These are phyloP conservation scores for Theobroma cacao DNA, from an alignment of 345 rosid genomes.

Conservation along the genomic window DNA sequence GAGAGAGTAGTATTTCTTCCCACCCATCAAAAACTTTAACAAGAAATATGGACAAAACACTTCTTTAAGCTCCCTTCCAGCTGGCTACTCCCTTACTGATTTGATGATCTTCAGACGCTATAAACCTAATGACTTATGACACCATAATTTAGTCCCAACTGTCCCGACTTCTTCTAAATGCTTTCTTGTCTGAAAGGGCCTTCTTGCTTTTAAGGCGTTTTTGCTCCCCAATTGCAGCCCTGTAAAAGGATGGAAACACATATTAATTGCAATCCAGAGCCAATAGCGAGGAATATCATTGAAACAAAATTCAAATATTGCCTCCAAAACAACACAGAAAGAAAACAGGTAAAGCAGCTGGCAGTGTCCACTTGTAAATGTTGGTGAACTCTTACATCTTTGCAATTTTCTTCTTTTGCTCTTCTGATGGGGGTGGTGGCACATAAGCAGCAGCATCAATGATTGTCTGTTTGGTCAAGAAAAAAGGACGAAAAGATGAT, in stretches of 20 bases:
- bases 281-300: background rate
- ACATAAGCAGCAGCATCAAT: conserved; percentile 91
- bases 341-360: background rate
- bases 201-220: conserved; percentile 76
- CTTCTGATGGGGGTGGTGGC: conserved; percentile 98
- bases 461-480: conserved; percentile 53
- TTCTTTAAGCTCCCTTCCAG: conserved; percentile 1
- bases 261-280: background rate
- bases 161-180: conserved; percentile 72
- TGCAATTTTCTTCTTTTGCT: conserved; percentile 89
- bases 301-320: background rate
- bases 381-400: conserved; percentile 50
- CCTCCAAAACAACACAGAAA: background rate
- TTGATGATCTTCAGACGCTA: background rate
- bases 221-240: conserved; percentile 89
- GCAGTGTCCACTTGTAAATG: background rate
- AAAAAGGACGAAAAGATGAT: background rate
- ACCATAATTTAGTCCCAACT: conserved; percentile 57
- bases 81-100: background rate
- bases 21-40: background rate
- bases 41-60: background rate
- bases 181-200: conserved; percentile 76
- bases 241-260: conserved; percentile 19
- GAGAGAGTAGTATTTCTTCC: background rate
- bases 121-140: background rate